phyloP scores from a whole-genome alignment of 306 rosid species.

The Rosa lucieae region DNA sequence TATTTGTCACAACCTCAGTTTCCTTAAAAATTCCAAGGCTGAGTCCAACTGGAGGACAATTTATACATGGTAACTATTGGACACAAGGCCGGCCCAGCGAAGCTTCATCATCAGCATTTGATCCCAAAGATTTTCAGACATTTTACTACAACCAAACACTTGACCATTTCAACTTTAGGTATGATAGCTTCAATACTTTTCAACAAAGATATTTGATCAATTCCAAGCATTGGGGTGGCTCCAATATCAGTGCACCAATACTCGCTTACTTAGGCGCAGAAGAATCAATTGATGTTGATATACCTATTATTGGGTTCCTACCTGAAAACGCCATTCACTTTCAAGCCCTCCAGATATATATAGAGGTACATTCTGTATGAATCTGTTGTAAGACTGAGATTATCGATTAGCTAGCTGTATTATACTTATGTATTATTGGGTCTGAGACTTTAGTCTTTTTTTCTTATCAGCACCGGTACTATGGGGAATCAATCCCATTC shows the following conservation, averaged over 20 bases:
- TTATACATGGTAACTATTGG: slow-evolving; percentile 7
- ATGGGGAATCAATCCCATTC: slow-evolving; percentile 73
- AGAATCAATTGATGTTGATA: slow-evolving; percentile 39
- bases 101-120: background rate
- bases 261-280: slow-evolving; percentile 67
- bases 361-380: slow-evolving; percentile 39
- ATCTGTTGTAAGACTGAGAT: background rate
- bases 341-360: slow-evolving; percentile 57
- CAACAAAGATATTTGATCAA: slow-evolving; percentile 63
- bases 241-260: slow-evolving; percentile 59
- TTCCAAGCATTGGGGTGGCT: slow-evolving; percentile 67
- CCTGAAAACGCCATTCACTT: slow-evolving; percentile 57
- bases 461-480: slow-evolving; percentile 58
- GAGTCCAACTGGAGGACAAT: slow-evolving; percentile 38
- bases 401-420: background rate
- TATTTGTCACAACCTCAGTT: slow-evolving; percentile 27
- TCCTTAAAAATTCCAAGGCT: slow-evolving; percentile 46
- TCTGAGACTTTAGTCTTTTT: background rate
- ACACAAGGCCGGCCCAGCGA: slow-evolving; percentile 5
- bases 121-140: slow-evolving; percentile 35
- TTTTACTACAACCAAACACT: slow-evolving; percentile 55
- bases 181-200: slow-evolving; percentile 59
- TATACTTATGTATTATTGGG: too few relatives aligned
- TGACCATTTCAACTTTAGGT: slow-evolving; percentile 72
- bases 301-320: slow-evolving; percentile 43